A percentile compares a stretch with the other conserved stretches of the same genome.
These are phyloP conservation scores for Saccharomyces pastorianus DNA, from an alignment of 1,139 yeast genomes.

Conservation along the genomic window DNA sequence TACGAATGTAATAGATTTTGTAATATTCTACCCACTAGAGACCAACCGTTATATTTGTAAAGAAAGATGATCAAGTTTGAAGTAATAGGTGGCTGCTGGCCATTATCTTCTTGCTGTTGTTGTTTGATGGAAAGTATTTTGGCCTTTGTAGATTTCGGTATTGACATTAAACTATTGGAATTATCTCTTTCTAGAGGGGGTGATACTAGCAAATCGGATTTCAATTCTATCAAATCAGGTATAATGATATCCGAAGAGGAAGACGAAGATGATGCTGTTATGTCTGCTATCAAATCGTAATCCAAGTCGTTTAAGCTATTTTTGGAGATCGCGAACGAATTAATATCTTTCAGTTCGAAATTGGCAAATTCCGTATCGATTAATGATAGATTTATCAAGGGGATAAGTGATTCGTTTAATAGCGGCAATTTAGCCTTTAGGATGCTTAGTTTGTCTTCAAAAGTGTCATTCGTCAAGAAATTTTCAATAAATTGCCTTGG, in stretches of 20 bases:
- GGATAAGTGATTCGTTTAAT: conserved; percentile 41
- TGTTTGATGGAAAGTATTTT: conserved; percentile 44
- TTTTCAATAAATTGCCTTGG: conserved; percentile 50
- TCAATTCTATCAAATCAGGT: conserved; percentile 34
- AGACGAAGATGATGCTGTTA: conserved; percentile 16
- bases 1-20: conserved; percentile 49
- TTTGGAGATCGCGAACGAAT: conserved; percentile 46
- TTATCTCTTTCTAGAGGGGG: conserved; percentile 37
- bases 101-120: conserved; percentile 24
- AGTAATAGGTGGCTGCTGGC: conserved; percentile 7
- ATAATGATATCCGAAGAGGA: neutral
- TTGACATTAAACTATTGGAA: conserved; percentile 32
- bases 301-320: conserved; percentile 28
- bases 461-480: conserved; percentile 50
- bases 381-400: conserved; percentile 54
- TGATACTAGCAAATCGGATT: conserved; percentile 34
- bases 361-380: conserved; percentile 61
- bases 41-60: conserved; percentile 78
- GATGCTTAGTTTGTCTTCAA: conserved; percentile 48
- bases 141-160: conserved; percentile 58
- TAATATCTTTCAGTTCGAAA: conserved; percentile 50
- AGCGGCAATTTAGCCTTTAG: conserved; percentile 68
- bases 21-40: conserved; percentile 66
- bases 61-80: conserved; percentile 53
- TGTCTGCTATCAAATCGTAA: conserved; percentile 30